Evolutionary conservation across 164 flowering plant genomes (phyloP), one percentile per base, ranked within the genome.

Genomic region (Chimonanthus praecox): DNA sequence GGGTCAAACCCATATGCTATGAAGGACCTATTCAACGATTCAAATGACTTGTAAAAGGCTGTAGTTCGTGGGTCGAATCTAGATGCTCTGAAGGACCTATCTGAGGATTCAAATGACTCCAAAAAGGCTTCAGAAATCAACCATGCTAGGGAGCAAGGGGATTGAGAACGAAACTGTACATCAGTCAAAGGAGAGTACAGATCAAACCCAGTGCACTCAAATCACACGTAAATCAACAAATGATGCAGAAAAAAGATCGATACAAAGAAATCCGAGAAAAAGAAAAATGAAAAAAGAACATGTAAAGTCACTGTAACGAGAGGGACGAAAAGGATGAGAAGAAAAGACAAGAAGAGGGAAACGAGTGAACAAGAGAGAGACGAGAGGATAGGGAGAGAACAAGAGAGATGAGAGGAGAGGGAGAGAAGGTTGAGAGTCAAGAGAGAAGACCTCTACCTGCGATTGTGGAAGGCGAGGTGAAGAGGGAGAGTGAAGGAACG

Each of bases 171-270:
- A 44, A 44, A 1, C 47, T 13, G 49, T 16, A 7, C 15, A 44
- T 13, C 6, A 45, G 15, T 9, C 54, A 47, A 16, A 47, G 2
- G 68, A 33, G 58, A n/a, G 7, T 44, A 43, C 7, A 11, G 15
- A n/a, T 10, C 10, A 48, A 46, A 7, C 51, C 50, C 49, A 48
- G 54, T 7, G 8, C 18, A 21, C 58, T 7, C 51, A 65, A 69
- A 50, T 15, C 58, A 13, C 11, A 49, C 13, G 16, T 4, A 10
- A 60, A 71, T 16, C 64, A n/a, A 33, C 58, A 15, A 58, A 69
- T 47, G 7, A 49, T 64, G 47, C 66, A 4, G 78, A 75, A 75
- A 73, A 65, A 49, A 13, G 66, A 49, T 16, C 44, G 76, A 77
- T 54, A 47, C 74, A 11, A 21, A 16, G 47, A 71, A 78, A 71